These are phyloP conservation scores for Nematodospora valgi DNA, from an alignment of 805 yeast genomes.

Conservation along the genomic window DNA sequence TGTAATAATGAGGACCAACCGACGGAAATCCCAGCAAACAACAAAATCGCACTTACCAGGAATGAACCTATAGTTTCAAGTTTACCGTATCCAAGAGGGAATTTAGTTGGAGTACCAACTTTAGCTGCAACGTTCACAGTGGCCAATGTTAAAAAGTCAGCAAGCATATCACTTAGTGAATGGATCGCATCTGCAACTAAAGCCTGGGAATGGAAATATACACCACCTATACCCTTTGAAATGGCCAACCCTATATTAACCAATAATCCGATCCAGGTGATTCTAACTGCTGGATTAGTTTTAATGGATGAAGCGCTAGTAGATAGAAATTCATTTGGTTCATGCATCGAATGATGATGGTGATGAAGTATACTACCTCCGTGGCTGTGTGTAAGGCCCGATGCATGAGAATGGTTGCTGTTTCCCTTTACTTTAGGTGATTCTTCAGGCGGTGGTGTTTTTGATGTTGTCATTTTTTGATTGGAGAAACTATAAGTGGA, in stretches of 20 bases:
- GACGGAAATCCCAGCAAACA: slow-evolving; percentile 86
- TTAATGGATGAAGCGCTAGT: slow-evolving; percentile 22
- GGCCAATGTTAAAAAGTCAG: slow-evolving; percentile 83
- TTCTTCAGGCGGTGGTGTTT: too few species aligned
- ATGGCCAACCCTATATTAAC: slow-evolving; percentile 84
- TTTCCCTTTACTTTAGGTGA: too few species aligned
- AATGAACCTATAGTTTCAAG: slow-evolving; percentile 90
- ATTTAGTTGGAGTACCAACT: slow-evolving; percentile 52
- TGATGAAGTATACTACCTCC: slow-evolving; percentile 25
- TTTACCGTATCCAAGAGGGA: slow-evolving; percentile 90
- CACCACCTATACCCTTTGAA: slow-evolving; percentile 85
- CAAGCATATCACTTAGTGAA: slow-evolving; percentile 83
- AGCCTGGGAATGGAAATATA: slow-evolving; percentile 91
- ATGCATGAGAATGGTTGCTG: slow-evolving; percentile 1
- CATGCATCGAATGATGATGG: slow-evolving; percentile 45
- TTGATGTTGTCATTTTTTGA: too few species aligned
- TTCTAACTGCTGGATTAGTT: slow-evolving; percentile 80
- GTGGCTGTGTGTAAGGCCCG: slow-evolving; percentile 13
- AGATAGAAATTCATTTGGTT: slow-evolving; percentile 40
- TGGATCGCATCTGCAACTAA: slow-evolving; percentile 93
- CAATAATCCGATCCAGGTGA: slow-evolving; percentile 86
- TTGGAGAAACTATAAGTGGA: too few species aligned
- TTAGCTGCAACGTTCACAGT: slow-evolving; percentile 77
- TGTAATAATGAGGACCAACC: slow-evolving; percentile 80
- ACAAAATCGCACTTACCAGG: slow-evolving; percentile 76